These are phyloP conservation scores for Solioccasus polychromus DNA, from an alignment of 768 basidiomycete species.

Conservation along the genomic window DNA sequence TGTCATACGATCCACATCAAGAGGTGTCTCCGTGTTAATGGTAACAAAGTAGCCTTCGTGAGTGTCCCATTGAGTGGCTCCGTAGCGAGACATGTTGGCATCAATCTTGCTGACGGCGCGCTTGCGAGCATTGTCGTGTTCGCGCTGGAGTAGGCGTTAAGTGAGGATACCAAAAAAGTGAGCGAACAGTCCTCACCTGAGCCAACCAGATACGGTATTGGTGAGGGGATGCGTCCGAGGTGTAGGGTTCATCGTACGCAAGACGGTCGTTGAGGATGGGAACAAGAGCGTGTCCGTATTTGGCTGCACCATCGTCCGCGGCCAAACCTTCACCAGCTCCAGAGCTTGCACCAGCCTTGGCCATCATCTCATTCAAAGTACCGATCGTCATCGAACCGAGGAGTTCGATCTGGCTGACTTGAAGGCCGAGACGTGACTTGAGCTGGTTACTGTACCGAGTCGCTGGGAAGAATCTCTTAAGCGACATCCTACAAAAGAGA, in stretches of 20 bases:
- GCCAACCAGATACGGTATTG: constrained; percentile 32
- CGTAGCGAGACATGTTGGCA: constrained; percentile 30
- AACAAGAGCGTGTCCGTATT: constrained; percentile 28
- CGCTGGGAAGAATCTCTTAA: constrained; percentile 8
- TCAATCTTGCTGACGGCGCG: constrained; percentile 29
- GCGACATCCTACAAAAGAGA: background rate
- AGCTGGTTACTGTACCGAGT: constrained; percentile 31
- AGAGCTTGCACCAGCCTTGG: constrained; percentile 14
- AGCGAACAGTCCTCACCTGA: constrained; percentile 18
- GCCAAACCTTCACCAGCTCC: constrained; percentile 3
- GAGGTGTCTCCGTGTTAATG: constrained; percentile 19
- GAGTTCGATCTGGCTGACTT: constrained; percentile 23
- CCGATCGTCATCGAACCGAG: constrained; percentile 25
- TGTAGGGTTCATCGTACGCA: constrained; percentile 32
- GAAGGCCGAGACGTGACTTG: constrained; percentile 26
- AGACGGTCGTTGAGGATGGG: constrained; percentile 30
- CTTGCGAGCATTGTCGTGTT: constrained; percentile 29
- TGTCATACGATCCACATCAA: constrained; percentile 28
- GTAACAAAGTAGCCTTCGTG: constrained; percentile 26
- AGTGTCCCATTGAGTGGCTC: constrained; percentile 33
- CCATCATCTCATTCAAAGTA: constrained; percentile 24
- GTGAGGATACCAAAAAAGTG: background rate
- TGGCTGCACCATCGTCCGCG: constrained; percentile 24
- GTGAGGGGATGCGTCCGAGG: constrained; percentile 25
- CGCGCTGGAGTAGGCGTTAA: constrained; percentile 13